Evolutionary conservation across 768 basidiomycete genomes (phyloP), one percentile per base, ranked within the genome.

Genomic region (Suillus hirtellus): DNA sequence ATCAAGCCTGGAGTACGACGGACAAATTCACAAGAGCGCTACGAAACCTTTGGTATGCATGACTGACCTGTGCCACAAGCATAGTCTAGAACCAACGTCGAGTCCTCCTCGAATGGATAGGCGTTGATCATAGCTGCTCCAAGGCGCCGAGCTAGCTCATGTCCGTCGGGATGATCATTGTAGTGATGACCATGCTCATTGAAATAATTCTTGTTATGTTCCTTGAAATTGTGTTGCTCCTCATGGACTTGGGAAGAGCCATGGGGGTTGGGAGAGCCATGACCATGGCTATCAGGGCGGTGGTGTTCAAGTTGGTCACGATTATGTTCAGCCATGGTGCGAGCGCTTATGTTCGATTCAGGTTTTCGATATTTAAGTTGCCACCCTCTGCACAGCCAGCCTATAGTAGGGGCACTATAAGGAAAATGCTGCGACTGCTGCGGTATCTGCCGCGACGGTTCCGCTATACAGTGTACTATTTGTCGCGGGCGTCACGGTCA

Each of bases 21-120:
- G 35, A 49, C 9, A 7, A 15, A 14, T 27, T 63, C n/a, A 21
- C 42, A 37, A 21, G 37, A 43, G 27, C 34, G 24, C 63, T 38
- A 34, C 11, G 2, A 40, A 42, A 3, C 44, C 9, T 12, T 35
- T 44, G 24, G 54, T 31, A 35, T 12, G 1, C 14, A 15, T 42
- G 42, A 68, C 76, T 43, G 63, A 87, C 89, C 90, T 64, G 84
- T 84, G 14, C 90, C 89, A 70, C 90, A 92, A 5, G 90, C 90
- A 69, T 83, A 92, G 67, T 92, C 91, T 81, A 93, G 78, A 19
- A 88, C 78, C 7, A 73, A 77, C 6, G 90, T 91, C 7, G 67
- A 69, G 35, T 84, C 80, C 50, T 83, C 82, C 60, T 86, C 77
- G 67, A 92, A 87, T 0, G 76, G 65, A 65, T 82, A 84, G 2